Evolutionary conservation across 306 rosid genomes (phyloP).

Genomic region (Rosa chinensis): DNA sequence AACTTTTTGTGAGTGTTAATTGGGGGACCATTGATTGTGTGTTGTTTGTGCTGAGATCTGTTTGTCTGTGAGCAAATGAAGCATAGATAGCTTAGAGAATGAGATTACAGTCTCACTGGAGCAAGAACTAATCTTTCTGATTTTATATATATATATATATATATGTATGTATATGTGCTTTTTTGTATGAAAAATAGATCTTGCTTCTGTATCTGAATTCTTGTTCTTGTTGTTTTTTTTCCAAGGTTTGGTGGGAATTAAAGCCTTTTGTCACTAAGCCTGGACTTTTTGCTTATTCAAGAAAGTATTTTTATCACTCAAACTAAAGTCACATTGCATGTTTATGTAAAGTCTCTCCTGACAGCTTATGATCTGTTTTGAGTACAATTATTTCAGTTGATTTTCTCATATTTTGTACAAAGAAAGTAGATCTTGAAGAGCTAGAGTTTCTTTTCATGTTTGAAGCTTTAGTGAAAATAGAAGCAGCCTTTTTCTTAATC

Average conservation of each 20-base stretch:
- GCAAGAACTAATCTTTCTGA: neutral
- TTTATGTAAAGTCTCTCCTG: neutral
- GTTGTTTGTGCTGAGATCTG: conserved; percentile 11
- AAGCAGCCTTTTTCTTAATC: neutral
- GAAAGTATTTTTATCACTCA: neutral
- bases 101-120: neutral
- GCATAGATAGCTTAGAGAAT: neutral
- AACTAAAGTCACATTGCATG: neutral
- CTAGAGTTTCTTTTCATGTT: neutral
- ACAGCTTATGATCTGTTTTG: neutral
- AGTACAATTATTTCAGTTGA: neutral
- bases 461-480: neutral
- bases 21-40: neutral
- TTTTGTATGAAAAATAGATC: neutral
- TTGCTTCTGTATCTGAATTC: neutral
- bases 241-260: neutral
- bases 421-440: neutral
- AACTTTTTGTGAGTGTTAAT: neutral
- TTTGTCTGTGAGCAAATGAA: neutral
- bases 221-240: neutral
- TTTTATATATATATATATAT: neutral
- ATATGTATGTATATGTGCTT: no score
- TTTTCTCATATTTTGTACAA: neutral
- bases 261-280: neutral
- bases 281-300: neutral